Evolutionary conservation across 164 flowering plant species (phyloP), one percentile per base, ranked within the genome.

Genomic region (Vitis cinerea): DNA sequence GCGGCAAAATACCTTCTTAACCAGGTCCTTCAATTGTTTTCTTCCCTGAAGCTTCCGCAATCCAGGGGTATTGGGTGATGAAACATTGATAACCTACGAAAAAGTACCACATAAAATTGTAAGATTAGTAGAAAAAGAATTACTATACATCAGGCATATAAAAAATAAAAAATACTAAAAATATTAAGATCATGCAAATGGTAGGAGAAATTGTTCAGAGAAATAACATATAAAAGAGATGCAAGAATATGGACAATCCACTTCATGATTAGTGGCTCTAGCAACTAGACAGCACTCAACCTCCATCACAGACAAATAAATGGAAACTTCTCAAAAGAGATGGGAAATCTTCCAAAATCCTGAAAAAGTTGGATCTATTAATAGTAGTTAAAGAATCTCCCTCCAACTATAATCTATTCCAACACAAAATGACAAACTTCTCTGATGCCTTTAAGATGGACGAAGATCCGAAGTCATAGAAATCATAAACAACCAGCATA

Each of bases 61-160:
- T 47, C 99, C 99, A 59, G 99, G 97, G 71, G 99, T 96, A 77
- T 96, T 93, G 48, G 99, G 99, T 19, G 99, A 93, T 69, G 99
- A 96, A 75, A 96, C 84, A 81, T 93, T 96, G 65, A 93, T 89
- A 58, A 96, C 99, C 99, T 96, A 78, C 19, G 70, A 13, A 70
- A 53, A 13, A 49, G 27, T 11, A 47, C 53, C n/a, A 47, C 2
- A n/a, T 31, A n/a, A 10, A 19, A 37, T 19, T 23, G 48, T 30
- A 51, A 52, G 59, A 14, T 13, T 1, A 56, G 17, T 0, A 10
- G 50, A 64, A 50, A 50, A 8, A 12, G 13, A 19, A 7, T 50
- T 62, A 54, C 7, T 13, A 59, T 52, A 58, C n/a, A 50, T 48
- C 50, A 50, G 63, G 16, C 48, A 19, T 58, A 47, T 12, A 29